A percentile compares a stretch with the other conserved stretches of the same genome.
Conservation (phyloP, 352 stramenopile species). For the Globisporangium radiosum region DNA sequence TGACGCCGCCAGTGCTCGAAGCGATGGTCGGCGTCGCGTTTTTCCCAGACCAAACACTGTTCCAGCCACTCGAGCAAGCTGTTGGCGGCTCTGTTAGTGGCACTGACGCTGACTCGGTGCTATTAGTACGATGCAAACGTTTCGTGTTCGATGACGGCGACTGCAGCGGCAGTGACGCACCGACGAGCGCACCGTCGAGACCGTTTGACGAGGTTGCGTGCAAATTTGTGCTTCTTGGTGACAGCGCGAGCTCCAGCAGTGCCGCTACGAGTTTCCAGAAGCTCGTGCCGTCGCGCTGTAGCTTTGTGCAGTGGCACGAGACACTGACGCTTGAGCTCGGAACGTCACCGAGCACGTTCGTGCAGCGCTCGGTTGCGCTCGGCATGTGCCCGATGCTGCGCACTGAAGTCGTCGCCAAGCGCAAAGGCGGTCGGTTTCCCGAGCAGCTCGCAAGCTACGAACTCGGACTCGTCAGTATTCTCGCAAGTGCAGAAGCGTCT, state of each 20-base stretch:
- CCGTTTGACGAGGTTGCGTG: slow-evolving; percentile 9
- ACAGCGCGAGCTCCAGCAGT: neutral
- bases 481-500: neutral
- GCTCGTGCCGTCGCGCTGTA: neutral
- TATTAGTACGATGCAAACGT: slow-evolving; percentile 6
- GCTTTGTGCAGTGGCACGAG: slow-evolving; percentile 16
- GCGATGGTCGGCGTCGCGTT: slow-evolving; percentile 17
- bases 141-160: slow-evolving; percentile 2
- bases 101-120: neutral
- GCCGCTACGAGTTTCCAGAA: slow-evolving; percentile 2
- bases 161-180: neutral
- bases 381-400: slow-evolving; percentile 32
- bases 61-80: slow-evolving; percentile 5
- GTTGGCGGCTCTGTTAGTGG: neutral
- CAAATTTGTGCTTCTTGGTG: slow-evolving; percentile 8
- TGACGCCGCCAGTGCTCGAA: neutral
- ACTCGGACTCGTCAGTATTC: slow-evolving; percentile 17
- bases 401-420: slow-evolving; percentile 23
- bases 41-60: slow-evolving; percentile 20
- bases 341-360: slow-evolving; percentile 1
- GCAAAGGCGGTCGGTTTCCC: slow-evolving; percentile 20
- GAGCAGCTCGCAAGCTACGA: slow-evolving; percentile 17
- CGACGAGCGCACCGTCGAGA: neutral
- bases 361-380: slow-evolving; percentile 13
- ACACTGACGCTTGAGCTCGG: slow-evolving; percentile 17